Conservation (phyloP, 331 rosid genomes). For the Arachis monticola region DNA sequence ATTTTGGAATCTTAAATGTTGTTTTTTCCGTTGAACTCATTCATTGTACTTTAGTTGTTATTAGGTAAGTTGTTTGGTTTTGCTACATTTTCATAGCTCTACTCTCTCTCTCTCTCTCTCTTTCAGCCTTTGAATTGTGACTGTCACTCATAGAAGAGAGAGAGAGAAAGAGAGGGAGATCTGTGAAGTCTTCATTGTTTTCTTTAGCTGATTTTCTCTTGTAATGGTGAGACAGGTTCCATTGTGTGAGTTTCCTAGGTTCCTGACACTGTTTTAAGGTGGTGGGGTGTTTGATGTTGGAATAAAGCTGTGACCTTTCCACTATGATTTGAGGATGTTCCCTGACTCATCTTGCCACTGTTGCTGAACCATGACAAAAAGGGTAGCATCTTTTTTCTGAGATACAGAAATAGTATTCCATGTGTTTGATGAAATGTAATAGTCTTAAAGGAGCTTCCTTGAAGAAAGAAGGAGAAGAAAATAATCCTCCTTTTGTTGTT, state of each 20-base stretch:
- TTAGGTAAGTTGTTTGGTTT: background rate
- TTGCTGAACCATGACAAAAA: constrained; percentile 17
- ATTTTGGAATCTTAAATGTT: constrained; percentile 33
- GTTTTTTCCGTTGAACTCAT: constrained; percentile 44
- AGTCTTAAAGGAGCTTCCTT: constrained; percentile 25
- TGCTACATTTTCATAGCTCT: constrained; percentile 3
- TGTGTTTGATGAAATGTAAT: constrained; percentile 13
- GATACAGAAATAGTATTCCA: background rate
- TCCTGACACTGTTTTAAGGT: constrained; percentile 40
- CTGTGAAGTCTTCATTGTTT: constrained; percentile 30
- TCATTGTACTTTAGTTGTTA: constrained; percentile 36
- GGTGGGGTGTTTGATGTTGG: constrained; percentile 27
- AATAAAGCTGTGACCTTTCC: constrained; percentile 37
- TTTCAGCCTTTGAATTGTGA: background rate
- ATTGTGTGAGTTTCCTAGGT: constrained; percentile 37
- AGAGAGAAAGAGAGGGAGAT: constrained; percentile 23
- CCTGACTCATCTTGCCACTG: constrained; percentile 26
- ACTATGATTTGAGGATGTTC: constrained; percentile 32
- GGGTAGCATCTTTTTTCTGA: constrained; percentile 21
- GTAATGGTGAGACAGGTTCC: constrained; percentile 30
- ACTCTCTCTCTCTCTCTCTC: background rate
- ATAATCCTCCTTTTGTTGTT: background rate
- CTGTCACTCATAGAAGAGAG: background rate
- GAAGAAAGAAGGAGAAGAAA: constrained; percentile 2
- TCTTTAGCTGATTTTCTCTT: constrained; percentile 13